Base-by-base conservation (phyloP, 2,329 filamentous ascomycete genomes). In the Incumbomyces lentus region DNA sequence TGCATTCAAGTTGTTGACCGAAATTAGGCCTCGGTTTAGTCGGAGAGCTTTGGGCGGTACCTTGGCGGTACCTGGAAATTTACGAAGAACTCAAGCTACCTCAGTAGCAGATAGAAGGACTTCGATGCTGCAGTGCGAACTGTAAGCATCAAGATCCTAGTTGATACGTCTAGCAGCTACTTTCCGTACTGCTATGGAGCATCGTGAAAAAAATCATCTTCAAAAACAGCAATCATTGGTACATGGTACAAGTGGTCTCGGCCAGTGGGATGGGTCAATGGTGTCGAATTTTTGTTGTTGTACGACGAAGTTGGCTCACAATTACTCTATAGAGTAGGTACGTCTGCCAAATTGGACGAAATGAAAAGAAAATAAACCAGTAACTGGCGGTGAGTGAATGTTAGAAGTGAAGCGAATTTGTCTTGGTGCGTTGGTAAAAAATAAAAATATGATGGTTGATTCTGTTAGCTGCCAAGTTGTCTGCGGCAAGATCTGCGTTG, bases 371-470 rank as follows among this genome's bases (percentile, higher is more conserved):
- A 45, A 29, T 17, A 14, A 2, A 30, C 17, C 6, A 12, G 13
- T 14, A 38, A 45, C 42, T 45, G 42, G 42, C 42, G 42, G 42
- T 45, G 42, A 45, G 30, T 38, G 33, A 35, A n/a, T 30, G 5
- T 45, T 45, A 17, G 38, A 45, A 45, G 42, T 45, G 42, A 45
- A 37, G 42, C 42, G 22, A 45, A 33, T 17, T 38, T 30, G n/a
- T 45, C 13, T 37, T 38, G 36, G 42, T 45, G 42, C 34, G 42
- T 45, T 30, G 33, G 16, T 18, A 13, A 17, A 37, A 37, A 45
- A 22, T 11, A n/a, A n/a, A n/a, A n/a, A n/a, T n/a, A n/a, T n/a
- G n/a, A 31, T 37, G 38, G n/a, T 45, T 45, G 26, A 29, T 16
- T 45, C 12, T 29, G 14, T n/a, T 35, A 31, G 33, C 42, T 34